Conservation (phyloP, 139 green algal genomes). For the Haematococcus lacustris region DNA sequence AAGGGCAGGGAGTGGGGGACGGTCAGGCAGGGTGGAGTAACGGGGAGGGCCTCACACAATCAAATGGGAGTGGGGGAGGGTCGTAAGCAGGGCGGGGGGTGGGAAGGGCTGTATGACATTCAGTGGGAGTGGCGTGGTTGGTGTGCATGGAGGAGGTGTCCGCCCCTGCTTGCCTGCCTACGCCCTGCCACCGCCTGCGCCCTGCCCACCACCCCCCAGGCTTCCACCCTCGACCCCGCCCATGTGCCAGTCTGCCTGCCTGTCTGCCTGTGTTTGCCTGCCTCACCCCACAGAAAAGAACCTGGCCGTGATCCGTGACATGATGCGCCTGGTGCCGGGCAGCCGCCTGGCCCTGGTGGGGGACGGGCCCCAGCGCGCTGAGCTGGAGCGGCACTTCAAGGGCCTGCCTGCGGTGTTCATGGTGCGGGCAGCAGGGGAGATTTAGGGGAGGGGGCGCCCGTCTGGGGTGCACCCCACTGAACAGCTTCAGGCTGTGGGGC, state of each 20-base stretch:
- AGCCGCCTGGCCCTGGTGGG: constrained; percentile 85
- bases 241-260: not conserved
- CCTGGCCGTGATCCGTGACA: constrained; percentile 58
- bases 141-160: too few species aligned
- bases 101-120: too few species aligned
- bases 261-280: not conserved
- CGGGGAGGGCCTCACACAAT: too few species aligned
- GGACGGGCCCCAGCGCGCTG: constrained; percentile 67
- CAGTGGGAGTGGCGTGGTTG: too few species aligned
- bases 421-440: constrained; percentile 3
- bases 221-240: not conserved
- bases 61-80: too few species aligned
- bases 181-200: too few species aligned
- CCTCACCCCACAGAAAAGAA: constrained; percentile 66
- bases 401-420: constrained; percentile 60
- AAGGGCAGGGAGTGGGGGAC: not conserved
- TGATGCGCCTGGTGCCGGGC: constrained; percentile 56
- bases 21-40: not conserved
- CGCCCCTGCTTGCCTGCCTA: too few species aligned
- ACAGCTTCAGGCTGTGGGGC: too few species aligned
- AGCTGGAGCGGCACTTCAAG: constrained; percentile 57
- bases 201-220: too few species aligned
- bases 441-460: too few species aligned
- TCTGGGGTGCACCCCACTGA: too few species aligned
- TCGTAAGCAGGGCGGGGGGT: too few species aligned